Conservation (phyloP, 305 asterid species). For the Stenogyne calaminthoides region DNA sequence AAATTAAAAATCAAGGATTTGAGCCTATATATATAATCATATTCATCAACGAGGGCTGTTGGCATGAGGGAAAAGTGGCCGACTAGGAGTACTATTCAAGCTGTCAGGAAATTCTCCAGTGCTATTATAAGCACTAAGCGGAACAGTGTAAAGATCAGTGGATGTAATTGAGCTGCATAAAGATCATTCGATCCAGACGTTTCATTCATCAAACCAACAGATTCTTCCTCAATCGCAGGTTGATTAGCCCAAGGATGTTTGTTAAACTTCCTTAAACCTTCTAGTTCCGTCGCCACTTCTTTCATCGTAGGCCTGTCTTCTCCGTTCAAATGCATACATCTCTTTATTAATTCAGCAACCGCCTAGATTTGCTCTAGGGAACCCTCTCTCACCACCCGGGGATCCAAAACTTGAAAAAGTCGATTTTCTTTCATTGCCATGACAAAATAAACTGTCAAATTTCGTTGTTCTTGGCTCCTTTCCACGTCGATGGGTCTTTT, state of each 20-base stretch:
- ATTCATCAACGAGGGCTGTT: slow-evolving; percentile 17
- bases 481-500: slow-evolving; percentile 58
- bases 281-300: slow-evolving; percentile 68
- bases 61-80: background rate
- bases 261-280: slow-evolving; percentile 54
- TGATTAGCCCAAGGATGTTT: slow-evolving; percentile 61
- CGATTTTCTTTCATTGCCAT: slow-evolving; percentile 43
- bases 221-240: slow-evolving; percentile 32
- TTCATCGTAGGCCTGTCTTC: slow-evolving; percentile 70
- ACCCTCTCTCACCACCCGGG: slow-evolving; percentile 60
- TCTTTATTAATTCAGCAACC: slow-evolving; percentile 45
- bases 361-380: slow-evolving; percentile 56
- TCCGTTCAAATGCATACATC: slow-evolving; percentile 50
- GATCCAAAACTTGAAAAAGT: slow-evolving; percentile 56
- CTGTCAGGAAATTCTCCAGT: slow-evolving; percentile 37
- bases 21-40: background rate
- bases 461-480: slow-evolving; percentile 48
- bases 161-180: slow-evolving; percentile 12
- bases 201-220: slow-evolving; percentile 28
- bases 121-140: background rate
- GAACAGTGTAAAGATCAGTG: slow-evolving; percentile 33
- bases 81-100: slow-evolving; percentile 32
- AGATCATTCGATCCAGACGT: background rate
- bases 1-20: background rate
- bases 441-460: slow-evolving; percentile 45